Base-by-base conservation (phyloP, 1,284 basidiomycete species). In the Ustilago trichophora region DNA sequence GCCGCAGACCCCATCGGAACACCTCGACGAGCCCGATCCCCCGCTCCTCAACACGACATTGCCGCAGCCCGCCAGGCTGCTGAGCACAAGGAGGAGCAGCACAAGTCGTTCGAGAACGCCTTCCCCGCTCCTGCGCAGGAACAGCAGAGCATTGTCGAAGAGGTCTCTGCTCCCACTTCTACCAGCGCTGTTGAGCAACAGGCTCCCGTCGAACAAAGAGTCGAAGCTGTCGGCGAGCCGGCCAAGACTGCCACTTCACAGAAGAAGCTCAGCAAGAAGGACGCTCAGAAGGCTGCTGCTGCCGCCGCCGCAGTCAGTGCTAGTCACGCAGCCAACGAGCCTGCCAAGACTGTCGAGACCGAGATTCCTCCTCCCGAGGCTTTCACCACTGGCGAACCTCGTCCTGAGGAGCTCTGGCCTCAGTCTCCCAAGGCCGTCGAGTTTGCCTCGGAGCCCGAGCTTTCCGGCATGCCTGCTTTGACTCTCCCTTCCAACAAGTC, bases 371-470 rank as follows among this genome's bases (percentile, higher is more conserved):
- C 65, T 38, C 49, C 57, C 37, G 50, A 62, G 24, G 50, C 58
- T 1, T 57, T 62, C 35, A 48, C 46, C 34, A 34, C 59, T 1
- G 38, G 40, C 33, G 71, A 73, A 34, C 56, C 66, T 15, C 63
- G 65, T 24, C 71, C 72, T 7, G 76, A 77, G 37, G 59, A 77
- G 37, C 47, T 71, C 6, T 77, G 76, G 74, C 76, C 74, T 6
- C 74, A 74, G 42, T 65, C 59, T 35, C 76, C 76, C 12, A 60
- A 64, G 36, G 76, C 76, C 2, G 74, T 78, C 29, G 74, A 78
- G 37, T 78, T 76, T 29, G 73, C 74, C 15, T 59, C 72, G 4
- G 75, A 76, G 41, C 72, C 72, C 15, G 56, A 57, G 36, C 54
- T 72, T 11, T 70, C 66, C 15, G 56, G 55, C 40, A 60, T 64